Conservation (phyloP, 306 rosid species). For the Cicer chorassanicum region DNA sequence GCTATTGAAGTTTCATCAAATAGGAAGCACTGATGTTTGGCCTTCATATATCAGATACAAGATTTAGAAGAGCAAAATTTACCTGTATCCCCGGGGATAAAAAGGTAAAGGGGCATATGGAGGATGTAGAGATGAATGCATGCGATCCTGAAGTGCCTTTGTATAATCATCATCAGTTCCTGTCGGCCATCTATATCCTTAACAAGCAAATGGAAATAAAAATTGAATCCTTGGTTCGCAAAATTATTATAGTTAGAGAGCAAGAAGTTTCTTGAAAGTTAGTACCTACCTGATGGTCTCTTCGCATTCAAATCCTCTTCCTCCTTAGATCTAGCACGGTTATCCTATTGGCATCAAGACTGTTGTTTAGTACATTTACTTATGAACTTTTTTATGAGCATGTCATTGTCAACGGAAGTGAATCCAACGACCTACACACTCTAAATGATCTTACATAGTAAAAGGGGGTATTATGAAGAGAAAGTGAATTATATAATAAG, state of each 20-base stretch:
- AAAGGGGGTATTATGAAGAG: neutral
- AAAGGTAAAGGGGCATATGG: constrained; percentile 56
- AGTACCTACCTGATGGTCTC: constrained; percentile 61
- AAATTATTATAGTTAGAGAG: neutral
- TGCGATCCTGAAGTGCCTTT: constrained; percentile 60
- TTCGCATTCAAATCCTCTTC: constrained; percentile 72
- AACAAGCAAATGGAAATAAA: constrained; percentile 27
- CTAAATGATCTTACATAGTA: neutral
- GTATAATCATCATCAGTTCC: constrained; percentile 58
- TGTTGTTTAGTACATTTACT: constrained; percentile 12
- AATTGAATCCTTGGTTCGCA: constrained; percentile 3
- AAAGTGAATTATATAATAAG: neutral
- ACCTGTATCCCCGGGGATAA: constrained; percentile 59
- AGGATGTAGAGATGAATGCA: constrained; percentile 57
- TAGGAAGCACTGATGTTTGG: too few relatives aligned
- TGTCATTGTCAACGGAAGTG: neutral
- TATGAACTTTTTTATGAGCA: neutral
- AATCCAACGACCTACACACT: neutral
- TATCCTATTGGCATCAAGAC: constrained; percentile 60
- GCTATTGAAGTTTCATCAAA: too few relatives aligned
- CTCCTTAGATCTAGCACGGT: constrained; percentile 63
- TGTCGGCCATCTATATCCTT: constrained; percentile 64
- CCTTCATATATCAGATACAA: too few relatives aligned
- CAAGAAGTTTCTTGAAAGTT: neutral
- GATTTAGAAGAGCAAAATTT: constrained; percentile 18